Evolutionary conservation across 2,329 filamentous ascomycete species (phyloP), one percentile per base, ranked within the genome.

Genomic region (Colletotrichum cereale): DNA sequence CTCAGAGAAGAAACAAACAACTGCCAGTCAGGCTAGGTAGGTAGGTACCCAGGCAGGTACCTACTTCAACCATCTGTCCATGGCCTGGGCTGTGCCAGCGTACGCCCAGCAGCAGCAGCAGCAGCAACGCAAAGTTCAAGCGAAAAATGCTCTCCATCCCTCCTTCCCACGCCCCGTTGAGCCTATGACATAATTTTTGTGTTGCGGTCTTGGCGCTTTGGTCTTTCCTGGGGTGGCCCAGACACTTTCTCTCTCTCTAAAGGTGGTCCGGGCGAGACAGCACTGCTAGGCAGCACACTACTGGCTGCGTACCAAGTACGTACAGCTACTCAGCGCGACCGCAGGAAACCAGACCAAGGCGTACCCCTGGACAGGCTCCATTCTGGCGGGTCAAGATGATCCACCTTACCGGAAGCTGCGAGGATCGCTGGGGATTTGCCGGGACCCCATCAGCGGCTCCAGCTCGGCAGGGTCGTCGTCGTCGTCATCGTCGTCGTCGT

Each of bases 181-280:
- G 50, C 55, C 65, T 72, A 72, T 72, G 69, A 72, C 69, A 72
- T 72, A 72, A 68, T 71, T 55, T 60, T 60, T 68, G 58, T 47
- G 60, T 50, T 18, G 53, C 8, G 18, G 42, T 29, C 42, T 60
- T 48, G 62, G 40, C 57, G 55, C 36, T 18, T 34, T 38, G 5
- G 44, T 2, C 38, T 62, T 40, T 34, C 24, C 48, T n/a, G 34
- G 48, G 61, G 47, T 53, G 36, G 48, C 61, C 44, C 24, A 42
- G 61, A 53, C 47, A 34, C 29, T 50, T n/a, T 5, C 6, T 57
- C 4, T n/a, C 38, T n/a, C 8, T 58, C 29, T 60, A 34, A 36
- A 47, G 58, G 64, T 58, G 58, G 65, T 53, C 68, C 68, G 57
- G 65, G 62, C 58, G n/a, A 36, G 36, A 61, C 42, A 24, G 10